Conservation (phyloP, 1,284 basidiomycete genomes). For the Sphaerobolus stellatus region DNA sequence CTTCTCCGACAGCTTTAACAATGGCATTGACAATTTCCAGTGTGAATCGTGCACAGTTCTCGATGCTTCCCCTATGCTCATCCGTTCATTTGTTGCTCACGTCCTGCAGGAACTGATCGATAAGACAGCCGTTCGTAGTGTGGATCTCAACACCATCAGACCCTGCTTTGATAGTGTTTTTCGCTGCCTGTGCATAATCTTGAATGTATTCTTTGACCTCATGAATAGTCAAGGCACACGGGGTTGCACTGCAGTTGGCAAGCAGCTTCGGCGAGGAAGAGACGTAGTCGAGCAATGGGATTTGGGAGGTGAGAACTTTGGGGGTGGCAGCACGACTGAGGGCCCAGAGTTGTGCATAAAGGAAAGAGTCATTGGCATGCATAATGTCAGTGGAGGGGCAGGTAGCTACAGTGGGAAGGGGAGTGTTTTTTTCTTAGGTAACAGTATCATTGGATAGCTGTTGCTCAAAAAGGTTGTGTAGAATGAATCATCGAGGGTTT, state of each 20-base stretch:
- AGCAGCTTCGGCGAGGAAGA: slow-evolving; percentile 46
- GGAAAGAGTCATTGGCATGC: slow-evolving; percentile 36
- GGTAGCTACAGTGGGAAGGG: no score
- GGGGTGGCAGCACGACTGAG: slow-evolving; percentile 33
- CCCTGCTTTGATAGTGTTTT: slow-evolving; percentile 35
- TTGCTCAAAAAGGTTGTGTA: no score
- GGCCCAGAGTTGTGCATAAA: slow-evolving; percentile 41
- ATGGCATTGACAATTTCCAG: slow-evolving; percentile 35
- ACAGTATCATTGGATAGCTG: no score
- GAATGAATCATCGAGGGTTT: no score
- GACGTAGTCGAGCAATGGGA: slow-evolving; percentile 31
- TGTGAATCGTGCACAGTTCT: slow-evolving; percentile 42
- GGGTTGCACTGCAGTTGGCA: slow-evolving; percentile 21
- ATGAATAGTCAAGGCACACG: slow-evolving; percentile 33
- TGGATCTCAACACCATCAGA: slow-evolving; percentile 22
- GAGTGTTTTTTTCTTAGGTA: no score
- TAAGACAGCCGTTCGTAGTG: slow-evolving; percentile 17
- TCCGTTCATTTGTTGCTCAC: slow-evolving; percentile 44
- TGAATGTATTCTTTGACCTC: slow-evolving; percentile 46
- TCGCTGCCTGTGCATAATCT: slow-evolving; percentile 35
- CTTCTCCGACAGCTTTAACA: slow-evolving; percentile 9
- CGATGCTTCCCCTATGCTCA: slow-evolving; percentile 43
- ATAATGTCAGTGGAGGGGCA: no score
- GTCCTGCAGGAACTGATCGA: slow-evolving; percentile 20
- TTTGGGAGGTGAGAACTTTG: no score